A percentile compares a stretch with the other conserved stretches of the same genome.
Evolutionary conservation across 1,139 yeast genomes (phyloP).

Genomic region (Ogataea hybrid): DNA sequence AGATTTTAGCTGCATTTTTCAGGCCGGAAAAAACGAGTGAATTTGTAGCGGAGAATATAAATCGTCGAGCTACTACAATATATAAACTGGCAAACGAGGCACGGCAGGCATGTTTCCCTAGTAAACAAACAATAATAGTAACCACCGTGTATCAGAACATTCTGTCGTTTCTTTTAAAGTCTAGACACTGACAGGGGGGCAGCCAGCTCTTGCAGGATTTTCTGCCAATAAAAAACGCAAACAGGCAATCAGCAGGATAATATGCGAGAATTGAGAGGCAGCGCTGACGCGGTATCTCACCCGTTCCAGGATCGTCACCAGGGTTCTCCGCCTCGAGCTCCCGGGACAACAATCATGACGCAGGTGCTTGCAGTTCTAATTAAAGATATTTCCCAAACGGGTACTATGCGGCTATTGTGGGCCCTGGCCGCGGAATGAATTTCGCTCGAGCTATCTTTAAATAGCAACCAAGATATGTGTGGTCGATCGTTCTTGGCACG

Average conservation of each 20-base stretch:
- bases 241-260: background rate
- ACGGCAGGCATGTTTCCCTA: background rate
- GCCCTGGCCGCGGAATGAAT: background rate
- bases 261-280: background rate
- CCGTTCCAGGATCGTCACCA: background rate
- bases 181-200: constrained; percentile 4
- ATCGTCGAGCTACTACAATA: background rate
- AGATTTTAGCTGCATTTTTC: constrained; percentile 15
- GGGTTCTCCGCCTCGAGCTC: constrained; percentile 1
- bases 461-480: background rate
- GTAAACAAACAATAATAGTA: constrained; percentile 6
- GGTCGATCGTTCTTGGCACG: background rate
- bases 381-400: constrained; percentile 1
- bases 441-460: background rate
- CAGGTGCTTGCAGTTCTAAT: constrained; percentile 1
- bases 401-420: constrained; percentile 4
- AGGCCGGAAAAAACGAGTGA: constrained; percentile 3
- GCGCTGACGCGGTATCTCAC: background rate
- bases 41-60: background rate
- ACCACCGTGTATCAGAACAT: constrained; percentile 9
- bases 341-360: background rate
- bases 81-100: constrained; percentile 5
- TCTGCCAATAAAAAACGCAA: background rate
- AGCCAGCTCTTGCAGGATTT: background rate
- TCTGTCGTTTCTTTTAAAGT: constrained; percentile 11